These are phyloP conservation scores for Apiospora saccharicola DNA, from an alignment of 2,329 filamentous ascomycete genomes.

Conservation along the genomic window DNA sequence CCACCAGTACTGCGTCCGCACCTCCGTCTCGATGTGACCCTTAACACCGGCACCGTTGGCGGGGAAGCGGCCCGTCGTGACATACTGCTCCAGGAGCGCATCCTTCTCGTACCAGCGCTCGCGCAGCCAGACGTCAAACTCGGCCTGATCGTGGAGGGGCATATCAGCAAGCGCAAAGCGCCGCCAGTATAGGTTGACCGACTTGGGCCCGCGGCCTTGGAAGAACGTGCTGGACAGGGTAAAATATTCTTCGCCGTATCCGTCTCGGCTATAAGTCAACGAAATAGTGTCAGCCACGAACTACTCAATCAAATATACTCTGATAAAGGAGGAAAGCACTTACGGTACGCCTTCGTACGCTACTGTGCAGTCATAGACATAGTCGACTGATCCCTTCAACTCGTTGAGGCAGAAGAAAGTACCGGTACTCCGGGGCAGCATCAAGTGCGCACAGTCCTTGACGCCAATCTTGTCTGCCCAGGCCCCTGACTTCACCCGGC, in stretches of 20 bases:
- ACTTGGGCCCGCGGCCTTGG: constrained; percentile 87
- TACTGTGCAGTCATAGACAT: constrained; percentile 92
- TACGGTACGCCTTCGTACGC: constrained; percentile 94
- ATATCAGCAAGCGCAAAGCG: constrained; percentile 83
- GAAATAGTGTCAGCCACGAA: neutral
- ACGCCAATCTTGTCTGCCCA: constrained; percentile 82
- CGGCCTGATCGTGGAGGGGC: constrained; percentile 74
- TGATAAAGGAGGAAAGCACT: constrained; percentile 49
- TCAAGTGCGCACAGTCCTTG: constrained; percentile 74
- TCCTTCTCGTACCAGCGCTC: constrained; percentile 95
- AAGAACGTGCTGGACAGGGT: constrained; percentile 88
- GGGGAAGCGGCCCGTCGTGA: constrained; percentile 81
- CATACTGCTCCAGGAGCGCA: constrained; percentile 82
- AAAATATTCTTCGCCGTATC: constrained; percentile 91
- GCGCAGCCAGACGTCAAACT: constrained; percentile 85
- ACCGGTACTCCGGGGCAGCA: constrained; percentile 83
- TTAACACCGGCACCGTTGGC: constrained; percentile 61
- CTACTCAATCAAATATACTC: constrained; percentile 22
- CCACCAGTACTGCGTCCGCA: constrained; percentile 60
- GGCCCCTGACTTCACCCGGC: constrained; percentile 71
- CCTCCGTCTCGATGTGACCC: constrained; percentile 64
- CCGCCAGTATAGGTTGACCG: constrained; percentile 96
- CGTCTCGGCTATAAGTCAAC: constrained; percentile 64
- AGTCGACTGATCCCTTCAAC: constrained; percentile 76
- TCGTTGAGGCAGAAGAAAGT: constrained; percentile 81